Evolutionary conservation across 2,329 filamentous ascomycete genomes (phyloP), one percentile per base, ranked within the genome.

Genomic region (Penicillium sp.): DNA sequence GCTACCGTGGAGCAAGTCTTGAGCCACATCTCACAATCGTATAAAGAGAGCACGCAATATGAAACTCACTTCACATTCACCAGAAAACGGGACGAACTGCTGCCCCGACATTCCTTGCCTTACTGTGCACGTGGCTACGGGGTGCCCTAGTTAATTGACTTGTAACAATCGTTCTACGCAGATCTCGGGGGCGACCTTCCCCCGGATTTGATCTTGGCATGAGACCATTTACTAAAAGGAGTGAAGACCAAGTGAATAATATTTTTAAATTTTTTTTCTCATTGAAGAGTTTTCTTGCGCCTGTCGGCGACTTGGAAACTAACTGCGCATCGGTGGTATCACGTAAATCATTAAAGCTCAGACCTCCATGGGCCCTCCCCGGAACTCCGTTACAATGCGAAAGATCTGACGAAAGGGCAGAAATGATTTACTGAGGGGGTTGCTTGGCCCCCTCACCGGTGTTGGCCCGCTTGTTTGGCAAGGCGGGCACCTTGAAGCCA

Each of bases 401-500:
- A 46, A 51, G 55, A 56, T 29, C 48, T 40, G 49, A 50, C 52
- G 53, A 40, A 48, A 55, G 45, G 48, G 49, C 29, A 39, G 42
- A 43, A 36, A 16, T 40, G 31, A 27, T 38, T 36, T 61, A 55
- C 10, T 70, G 73, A 10, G 76, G 75, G 36, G 75, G 75, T 2
- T 65, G 69, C 75, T 78, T 82, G 70, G 86, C 87, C 40, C 79
- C 78, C 47, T 79, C 77, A 1, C 85, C 86, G 1, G 82, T 87
- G 68, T 89, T 84, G 24, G 86, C 77, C 73, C 86, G 92, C 79
- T 97, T 97, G 50, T 77, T 81, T 24, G 83, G 91, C 61, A 93
- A 70, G 2, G 81, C 82, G 14, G 93, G 92, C 38, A 95, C 88
- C 74, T 92, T 96, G 81, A 97, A 96, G 1, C 85, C 88, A 10